These are phyloP conservation scores for Chaetomium olivaceum DNA, from an alignment of 2,329 filamentous ascomycete genomes.

Conservation along the genomic window DNA sequence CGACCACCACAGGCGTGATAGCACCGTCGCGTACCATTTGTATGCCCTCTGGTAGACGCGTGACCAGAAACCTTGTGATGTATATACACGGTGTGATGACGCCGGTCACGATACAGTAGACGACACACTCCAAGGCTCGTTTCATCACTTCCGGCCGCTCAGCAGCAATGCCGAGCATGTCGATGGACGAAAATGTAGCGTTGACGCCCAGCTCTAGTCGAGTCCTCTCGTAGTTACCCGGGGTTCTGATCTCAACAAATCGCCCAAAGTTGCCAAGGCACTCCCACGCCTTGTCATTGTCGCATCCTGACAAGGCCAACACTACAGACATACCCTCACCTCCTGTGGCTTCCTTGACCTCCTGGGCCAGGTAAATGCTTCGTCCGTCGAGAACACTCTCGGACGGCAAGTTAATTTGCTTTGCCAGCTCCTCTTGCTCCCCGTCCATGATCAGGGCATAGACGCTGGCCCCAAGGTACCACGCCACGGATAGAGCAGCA, in stretches of 20 bases:
- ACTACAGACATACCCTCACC: slow-evolving; percentile 29
- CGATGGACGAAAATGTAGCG: slow-evolving; percentile 28
- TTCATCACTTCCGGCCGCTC: slow-evolving; percentile 24
- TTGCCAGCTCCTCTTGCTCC: slow-evolving; percentile 19
- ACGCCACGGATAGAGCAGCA: slow-evolving; percentile 28
- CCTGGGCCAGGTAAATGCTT: slow-evolving; percentile 28
- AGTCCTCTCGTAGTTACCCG: slow-evolving; percentile 18
- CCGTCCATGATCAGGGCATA: slow-evolving; percentile 28
- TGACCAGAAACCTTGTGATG: slow-evolving; percentile 19
- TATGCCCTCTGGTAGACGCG: slow-evolving; percentile 23
- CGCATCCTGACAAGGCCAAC: slow-evolving; percentile 25
- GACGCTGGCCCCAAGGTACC: slow-evolving; percentile 22
- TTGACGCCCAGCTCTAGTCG: slow-evolving; percentile 27
- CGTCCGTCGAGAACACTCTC: slow-evolving; percentile 25
- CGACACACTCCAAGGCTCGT: slow-evolving; percentile 21
- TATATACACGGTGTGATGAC: slow-evolving; percentile 11
- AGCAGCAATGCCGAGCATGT: slow-evolving; percentile 27
- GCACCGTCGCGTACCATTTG: slow-evolving; percentile 25
- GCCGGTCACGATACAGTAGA: slow-evolving; percentile 24
- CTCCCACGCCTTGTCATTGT: slow-evolving; percentile 25
- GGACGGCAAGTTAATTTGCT: slow-evolving; percentile 18
- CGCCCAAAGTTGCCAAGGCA: slow-evolving; percentile 32
- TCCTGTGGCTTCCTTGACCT: slow-evolving; percentile 24
- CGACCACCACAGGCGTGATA: slow-evolving; percentile 25
- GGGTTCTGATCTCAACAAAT: slow-evolving; percentile 30